These are phyloP conservation scores for Herpetospermum pedunculosum DNA, from an alignment of 306 rosid species.

Conservation along the genomic window DNA sequence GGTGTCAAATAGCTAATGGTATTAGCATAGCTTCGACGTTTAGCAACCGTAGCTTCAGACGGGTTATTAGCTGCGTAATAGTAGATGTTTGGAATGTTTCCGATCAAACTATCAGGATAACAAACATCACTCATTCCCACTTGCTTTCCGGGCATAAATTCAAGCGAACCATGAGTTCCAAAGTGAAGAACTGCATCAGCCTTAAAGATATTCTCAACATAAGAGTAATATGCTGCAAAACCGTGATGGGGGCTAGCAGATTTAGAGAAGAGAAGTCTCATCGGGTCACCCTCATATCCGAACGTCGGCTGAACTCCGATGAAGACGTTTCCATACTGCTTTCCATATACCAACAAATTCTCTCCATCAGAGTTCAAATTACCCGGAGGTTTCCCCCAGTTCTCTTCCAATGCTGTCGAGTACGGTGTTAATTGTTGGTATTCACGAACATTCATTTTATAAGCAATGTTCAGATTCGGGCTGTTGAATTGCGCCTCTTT, in stretches of 20 bases:
- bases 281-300: constrained; percentile 97
- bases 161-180: constrained; percentile 96
- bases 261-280: constrained; percentile 95
- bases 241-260: constrained; percentile 99
- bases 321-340: constrained; percentile 81
- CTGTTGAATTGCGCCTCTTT: constrained; percentile 98
- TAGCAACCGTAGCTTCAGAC: constrained; percentile 98
- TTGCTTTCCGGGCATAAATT: constrained; percentile 99
- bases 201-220: constrained; percentile 78
- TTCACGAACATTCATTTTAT: constrained; percentile 85
- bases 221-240: constrained; percentile 90
- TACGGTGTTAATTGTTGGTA: constrained; percentile 80
- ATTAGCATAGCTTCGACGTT: constrained; percentile 92
- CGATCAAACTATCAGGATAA: constrained; percentile 87
- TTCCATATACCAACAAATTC: constrained; percentile 85
- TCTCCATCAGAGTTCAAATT: constrained; percentile 94
- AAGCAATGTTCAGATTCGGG: constrained; percentile 82
- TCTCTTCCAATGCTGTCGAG: constrained; percentile 72
- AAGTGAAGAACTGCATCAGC: constrained; percentile 97
- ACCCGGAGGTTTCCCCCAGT: constrained; percentile 98
- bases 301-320: constrained; percentile 97
- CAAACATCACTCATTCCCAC: constrained; percentile 99
- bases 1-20: constrained; percentile 97
- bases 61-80: constrained; percentile 97
- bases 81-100: constrained; percentile 85